These are phyloP conservation scores for Rugonectria rugulosa DNA, from an alignment of 2,329 filamentous ascomycete genomes.

Conservation along the genomic window DNA sequence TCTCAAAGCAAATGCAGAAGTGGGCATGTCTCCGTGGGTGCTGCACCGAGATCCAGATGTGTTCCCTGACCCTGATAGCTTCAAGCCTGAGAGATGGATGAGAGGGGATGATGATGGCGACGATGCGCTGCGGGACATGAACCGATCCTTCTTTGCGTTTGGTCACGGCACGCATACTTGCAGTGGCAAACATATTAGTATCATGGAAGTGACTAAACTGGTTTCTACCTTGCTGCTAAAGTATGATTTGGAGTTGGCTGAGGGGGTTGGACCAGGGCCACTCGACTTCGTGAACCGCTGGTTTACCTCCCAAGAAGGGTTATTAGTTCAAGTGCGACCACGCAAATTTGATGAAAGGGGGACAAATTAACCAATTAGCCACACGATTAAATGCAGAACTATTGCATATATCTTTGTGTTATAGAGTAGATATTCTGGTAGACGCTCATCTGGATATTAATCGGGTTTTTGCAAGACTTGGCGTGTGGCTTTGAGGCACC, in stretches of 20 bases:
- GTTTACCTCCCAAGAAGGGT: constrained; percentile 16
- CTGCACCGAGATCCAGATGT: constrained; percentile 6
- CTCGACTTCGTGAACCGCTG: constrained; percentile 13
- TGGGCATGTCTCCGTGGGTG: constrained; percentile 13
- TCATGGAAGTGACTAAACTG: constrained; percentile 11
- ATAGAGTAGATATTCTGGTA: no score
- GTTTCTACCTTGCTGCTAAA: constrained; percentile 3
- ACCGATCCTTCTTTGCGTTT: constrained; percentile 9
- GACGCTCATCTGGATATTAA: no score
- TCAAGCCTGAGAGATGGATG: constrained; percentile 18
- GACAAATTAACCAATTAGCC: no score
- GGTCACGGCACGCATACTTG: constrained; percentile 5
- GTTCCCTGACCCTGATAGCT: constrained; percentile 5
- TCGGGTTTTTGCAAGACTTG: no score
- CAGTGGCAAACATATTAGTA: constrained; percentile 14
- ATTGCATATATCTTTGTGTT: no score
- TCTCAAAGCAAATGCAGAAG: neutral
- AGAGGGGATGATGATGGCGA: constrained; percentile 1
- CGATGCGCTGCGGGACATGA: constrained; percentile 8
- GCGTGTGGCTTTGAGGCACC: no score
- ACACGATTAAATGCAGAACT: no score
- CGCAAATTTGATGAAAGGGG: no score
- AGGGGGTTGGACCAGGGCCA: neutral
- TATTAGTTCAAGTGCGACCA: no score
- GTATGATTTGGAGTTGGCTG: constrained; percentile 5